Evolutionary conservation across 768 basidiomycete genomes (phyloP).

Genomic region (Serpula lacrymans): DNA sequence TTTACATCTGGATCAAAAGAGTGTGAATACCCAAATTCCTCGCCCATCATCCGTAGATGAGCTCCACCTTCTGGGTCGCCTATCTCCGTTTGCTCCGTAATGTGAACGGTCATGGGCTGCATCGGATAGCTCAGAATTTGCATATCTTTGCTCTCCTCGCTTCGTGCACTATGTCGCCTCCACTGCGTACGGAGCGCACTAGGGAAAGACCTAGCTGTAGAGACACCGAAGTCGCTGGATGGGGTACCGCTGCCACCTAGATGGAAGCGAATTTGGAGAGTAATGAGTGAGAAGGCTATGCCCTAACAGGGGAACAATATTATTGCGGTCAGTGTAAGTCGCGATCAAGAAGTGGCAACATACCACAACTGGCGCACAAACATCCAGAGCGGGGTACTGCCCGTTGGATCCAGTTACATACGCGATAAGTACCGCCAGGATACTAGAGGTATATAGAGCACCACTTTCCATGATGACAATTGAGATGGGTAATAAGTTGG

Average conservation of each 20-base stretch:
- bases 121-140: background rate
- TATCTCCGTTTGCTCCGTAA: slow-evolving; percentile 3
- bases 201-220: too few relatives aligned
- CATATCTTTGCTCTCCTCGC: too few relatives aligned
- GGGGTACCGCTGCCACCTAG: slow-evolving; percentile 2
- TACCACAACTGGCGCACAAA: slow-evolving; percentile 1
- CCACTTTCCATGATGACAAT: slow-evolving; percentile 7
- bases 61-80: too few relatives aligned
- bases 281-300: slow-evolving; percentile 5
- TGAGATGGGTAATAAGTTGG: background rate
- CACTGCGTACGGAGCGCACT: too few relatives aligned
- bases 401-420: slow-evolving; percentile 3
- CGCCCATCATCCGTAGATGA: background rate
- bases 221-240: too few relatives aligned
- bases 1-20: too few relatives aligned
- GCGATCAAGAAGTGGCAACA: background rate
- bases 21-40: too few relatives aligned
- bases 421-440: slow-evolving; percentile 1
- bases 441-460: slow-evolving; percentile 2
- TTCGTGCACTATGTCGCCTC: too few relatives aligned
- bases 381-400: background rate
- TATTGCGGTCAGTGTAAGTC: background rate
- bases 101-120: slow-evolving; percentile 3
- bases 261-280: slow-evolving; percentile 7
- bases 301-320: too few relatives aligned